A percentile compares a stretch with the other conserved stretches of the same genome.
Conservation (phyloP, 805 yeast species). For the Metschnikowia santaceciliae region DNA sequence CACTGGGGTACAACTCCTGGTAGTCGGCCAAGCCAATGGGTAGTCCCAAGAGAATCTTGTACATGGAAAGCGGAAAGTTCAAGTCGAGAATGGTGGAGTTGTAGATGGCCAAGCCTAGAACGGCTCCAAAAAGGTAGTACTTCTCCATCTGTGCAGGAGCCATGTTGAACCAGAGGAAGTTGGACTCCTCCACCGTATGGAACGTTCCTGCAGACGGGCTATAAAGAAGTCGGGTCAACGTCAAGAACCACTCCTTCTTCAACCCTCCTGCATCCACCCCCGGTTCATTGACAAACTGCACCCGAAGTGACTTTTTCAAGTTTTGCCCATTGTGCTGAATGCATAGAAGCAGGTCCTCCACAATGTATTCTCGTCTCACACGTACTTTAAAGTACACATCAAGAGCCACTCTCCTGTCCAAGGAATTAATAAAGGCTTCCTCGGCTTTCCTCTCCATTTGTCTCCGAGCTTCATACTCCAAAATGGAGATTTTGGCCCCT, state of each 20-base stretch:
- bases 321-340: constrained; percentile 54
- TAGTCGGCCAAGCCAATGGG: constrained; percentile 62
- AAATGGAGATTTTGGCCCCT: constrained; percentile 74
- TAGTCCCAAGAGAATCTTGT: constrained; percentile 63
- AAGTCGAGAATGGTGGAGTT: constrained; percentile 85
- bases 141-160: constrained; percentile 46
- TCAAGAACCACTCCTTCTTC: constrained; percentile 87
- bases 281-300: constrained; percentile 82
- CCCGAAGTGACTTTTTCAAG: constrained; percentile 67
- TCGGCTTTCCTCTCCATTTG: constrained; percentile 87
- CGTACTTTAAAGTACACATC: constrained; percentile 67
- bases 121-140: constrained; percentile 78
- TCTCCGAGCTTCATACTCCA: constrained; percentile 76
- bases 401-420: constrained; percentile 56
- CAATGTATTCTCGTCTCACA: constrained; percentile 63
- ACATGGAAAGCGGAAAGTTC: constrained; percentile 69
- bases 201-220: constrained; percentile 68
- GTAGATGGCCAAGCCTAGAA: constrained; percentile 85
- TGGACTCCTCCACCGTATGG: constrained; percentile 61
- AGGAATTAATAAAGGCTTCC: constrained; percentile 76
- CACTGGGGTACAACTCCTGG: constrained; percentile 61
- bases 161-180: constrained; percentile 70
- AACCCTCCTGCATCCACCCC: constrained; percentile 97
- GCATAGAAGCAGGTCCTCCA: constrained; percentile 69
- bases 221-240: constrained; percentile 68